A percentile compares a stretch with the other conserved stretches of the same genome.
Conservation (phyloP, 176 grass and related monocot genomes). For the Coix lacrymajobi region DNA sequence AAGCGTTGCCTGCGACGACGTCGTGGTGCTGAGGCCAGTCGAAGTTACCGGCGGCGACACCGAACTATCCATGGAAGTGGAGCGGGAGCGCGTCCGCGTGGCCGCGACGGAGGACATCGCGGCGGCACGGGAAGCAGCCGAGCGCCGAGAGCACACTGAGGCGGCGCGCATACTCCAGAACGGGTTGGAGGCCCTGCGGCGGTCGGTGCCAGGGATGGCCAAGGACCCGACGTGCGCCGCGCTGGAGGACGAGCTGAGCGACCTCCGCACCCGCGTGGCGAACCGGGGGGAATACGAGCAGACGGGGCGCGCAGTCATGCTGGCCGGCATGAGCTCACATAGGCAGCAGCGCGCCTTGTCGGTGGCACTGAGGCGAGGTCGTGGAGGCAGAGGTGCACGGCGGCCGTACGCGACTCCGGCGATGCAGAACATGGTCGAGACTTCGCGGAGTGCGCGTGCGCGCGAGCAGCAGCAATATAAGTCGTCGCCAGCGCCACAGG, state of each 20-base stretch:
- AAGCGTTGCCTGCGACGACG: background rate
- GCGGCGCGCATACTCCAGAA: slow-evolving; percentile 19
- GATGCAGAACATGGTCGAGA: background rate
- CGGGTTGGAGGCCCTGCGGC: background rate
- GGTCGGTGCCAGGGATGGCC: background rate
- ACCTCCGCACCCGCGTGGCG: slow-evolving; percentile 3
- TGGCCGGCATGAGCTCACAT: slow-evolving; percentile 34
- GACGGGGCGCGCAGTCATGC: slow-evolving; percentile 11
- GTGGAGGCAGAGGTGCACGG: background rate
- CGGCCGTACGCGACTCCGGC: background rate
- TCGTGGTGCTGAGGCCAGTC: background rate
- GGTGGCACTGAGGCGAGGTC: background rate
- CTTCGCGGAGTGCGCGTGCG: background rate
- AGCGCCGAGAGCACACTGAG: slow-evolving; percentile 6
- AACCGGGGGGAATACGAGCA: background rate
- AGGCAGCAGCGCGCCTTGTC: slow-evolving; percentile 5
- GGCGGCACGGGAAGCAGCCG: slow-evolving; percentile 30
- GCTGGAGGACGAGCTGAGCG: slow-evolving; percentile 13
- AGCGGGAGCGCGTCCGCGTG: slow-evolving; percentile 37
- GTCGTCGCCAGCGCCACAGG: no score
- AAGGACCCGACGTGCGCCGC: background rate
- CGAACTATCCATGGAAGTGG: slow-evolving; percentile 29
- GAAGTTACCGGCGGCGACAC: background rate
- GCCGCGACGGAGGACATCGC: slow-evolving; percentile 34
- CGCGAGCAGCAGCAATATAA: background rate